phyloP scores from a whole-genome alignment of 2,329 filamentous ascomycete species.

The Capronia americana region DNA sequence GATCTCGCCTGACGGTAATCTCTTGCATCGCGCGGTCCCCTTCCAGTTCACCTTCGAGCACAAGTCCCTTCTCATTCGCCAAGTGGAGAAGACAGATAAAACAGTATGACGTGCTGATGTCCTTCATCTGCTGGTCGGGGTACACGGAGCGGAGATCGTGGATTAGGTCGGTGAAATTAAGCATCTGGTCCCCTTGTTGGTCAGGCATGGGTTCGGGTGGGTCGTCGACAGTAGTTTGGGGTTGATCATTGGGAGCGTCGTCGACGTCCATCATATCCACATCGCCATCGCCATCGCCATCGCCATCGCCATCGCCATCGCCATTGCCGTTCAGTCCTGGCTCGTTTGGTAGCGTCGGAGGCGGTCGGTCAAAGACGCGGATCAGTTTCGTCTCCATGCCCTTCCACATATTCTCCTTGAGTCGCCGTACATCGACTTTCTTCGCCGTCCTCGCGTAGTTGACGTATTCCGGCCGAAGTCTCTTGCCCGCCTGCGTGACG shows the following conservation, averaged over 20 bases:
- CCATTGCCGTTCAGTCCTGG: neutral
- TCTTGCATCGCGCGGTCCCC: constrained; percentile 48
- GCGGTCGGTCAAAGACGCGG: constrained; percentile 43
- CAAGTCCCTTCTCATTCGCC: constrained; percentile 89
- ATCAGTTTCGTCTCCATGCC: constrained; percentile 60
- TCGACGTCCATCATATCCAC: constrained; percentile 41
- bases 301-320: constrained; percentile 29
- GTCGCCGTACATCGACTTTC: constrained; percentile 68
- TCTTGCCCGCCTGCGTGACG: constrained; percentile 64
- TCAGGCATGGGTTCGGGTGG: constrained; percentile 39
- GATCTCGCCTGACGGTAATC: constrained; percentile 44
- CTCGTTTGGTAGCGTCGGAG: constrained; percentile 36
- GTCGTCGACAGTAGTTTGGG: constrained; percentile 45
- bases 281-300: constrained; percentile 31
- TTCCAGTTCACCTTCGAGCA: constrained; percentile 69
- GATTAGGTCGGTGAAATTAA: constrained; percentile 92
- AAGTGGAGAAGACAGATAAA: constrained; percentile 93
- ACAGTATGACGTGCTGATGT: constrained; percentile 91
- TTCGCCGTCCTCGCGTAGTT: constrained; percentile 70
- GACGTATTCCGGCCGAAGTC: constrained; percentile 68
- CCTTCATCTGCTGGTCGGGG: constrained; percentile 81
- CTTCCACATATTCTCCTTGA: constrained; percentile 71
- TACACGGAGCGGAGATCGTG: constrained; percentile 87
- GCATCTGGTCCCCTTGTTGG: constrained; percentile 48
- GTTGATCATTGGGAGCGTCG: constrained; percentile 27